A percentile compares a stretch with the other conserved stretches of the same genome.
phyloP scores from a whole-genome alignment of 257 asterid genomes.

The Coffea canephora region DNA sequence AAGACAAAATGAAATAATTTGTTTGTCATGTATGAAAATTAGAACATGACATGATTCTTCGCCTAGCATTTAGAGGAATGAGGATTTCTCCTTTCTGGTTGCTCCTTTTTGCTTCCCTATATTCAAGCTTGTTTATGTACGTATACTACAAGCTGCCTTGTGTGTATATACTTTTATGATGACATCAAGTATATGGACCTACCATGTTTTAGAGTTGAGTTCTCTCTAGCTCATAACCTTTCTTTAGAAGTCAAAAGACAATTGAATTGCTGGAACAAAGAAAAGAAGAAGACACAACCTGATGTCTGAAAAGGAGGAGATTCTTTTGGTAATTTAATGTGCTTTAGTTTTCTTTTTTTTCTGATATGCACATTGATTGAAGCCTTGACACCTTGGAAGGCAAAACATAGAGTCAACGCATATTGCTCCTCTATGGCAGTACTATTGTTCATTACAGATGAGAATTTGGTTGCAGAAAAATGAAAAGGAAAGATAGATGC shows the following conservation, averaged over 20 bases:
- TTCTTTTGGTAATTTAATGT: background rate
- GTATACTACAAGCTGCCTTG: background rate
- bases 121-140: background rate
- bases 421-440: background rate
- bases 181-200: background rate
- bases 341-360: background rate
- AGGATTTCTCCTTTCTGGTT: background rate
- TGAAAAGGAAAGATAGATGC: constrained; percentile 1
- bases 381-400: background rate
- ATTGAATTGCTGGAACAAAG: background rate
- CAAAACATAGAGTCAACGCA: background rate
- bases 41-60: background rate
- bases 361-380: background rate
- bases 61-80: background rate
- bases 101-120: background rate
- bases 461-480: background rate
- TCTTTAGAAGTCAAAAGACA: background rate
- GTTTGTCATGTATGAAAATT: background rate
- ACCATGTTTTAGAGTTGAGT: background rate
- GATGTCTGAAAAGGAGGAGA: background rate
- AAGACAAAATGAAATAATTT: background rate
- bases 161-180: background rate
- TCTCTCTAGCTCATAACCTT: background rate
- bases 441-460: background rate
- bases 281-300: background rate